These are phyloP conservation scores for Chrysoporthe cubensis DNA, from an alignment of 2,329 filamentous ascomycete genomes.

Conservation along the genomic window DNA sequence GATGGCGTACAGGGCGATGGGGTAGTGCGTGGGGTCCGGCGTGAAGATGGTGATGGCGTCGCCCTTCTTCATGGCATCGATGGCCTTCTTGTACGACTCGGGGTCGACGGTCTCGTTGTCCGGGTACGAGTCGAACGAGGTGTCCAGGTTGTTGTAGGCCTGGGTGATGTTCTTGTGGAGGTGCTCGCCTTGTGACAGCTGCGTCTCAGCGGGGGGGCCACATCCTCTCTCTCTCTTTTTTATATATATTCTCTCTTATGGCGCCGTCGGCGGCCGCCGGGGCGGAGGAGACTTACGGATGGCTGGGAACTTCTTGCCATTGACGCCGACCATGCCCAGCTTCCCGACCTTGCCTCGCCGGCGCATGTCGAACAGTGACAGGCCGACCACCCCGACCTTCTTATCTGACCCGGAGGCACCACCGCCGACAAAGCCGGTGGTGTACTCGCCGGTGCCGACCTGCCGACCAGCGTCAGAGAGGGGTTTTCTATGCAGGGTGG, in stretches of 20 bases:
- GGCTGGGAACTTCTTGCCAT: conserved; percentile 86
- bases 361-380: conserved; percentile 87
- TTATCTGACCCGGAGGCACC: conserved; percentile 88
- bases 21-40: conserved; percentile 88
- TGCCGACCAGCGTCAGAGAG: conserved; percentile 37
- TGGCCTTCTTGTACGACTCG: conserved; percentile 85
- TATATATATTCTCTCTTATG: not conserved
- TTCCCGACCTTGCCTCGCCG: conserved; percentile 85
- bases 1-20: conserved; percentile 90
- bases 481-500: conserved; percentile 5
- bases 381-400: conserved; percentile 90
- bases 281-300: conserved; percentile 66
- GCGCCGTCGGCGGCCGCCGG: not conserved
- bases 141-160: conserved; percentile 88
- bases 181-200: conserved; percentile 73
- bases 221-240: not conserved
- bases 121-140: conserved; percentile 82
- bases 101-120: conserved; percentile 74
- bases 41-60: conserved; percentile 97
- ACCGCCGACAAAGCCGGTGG: conserved; percentile 87
- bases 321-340: conserved; percentile 87
- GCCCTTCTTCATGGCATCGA: conserved; percentile 78
- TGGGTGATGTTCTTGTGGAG: conserved; percentile 84
- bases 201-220: conserved; percentile 48
- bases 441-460: conserved; percentile 96